phyloP scores from a whole-genome alignment of 1,139 yeast species.

The Geotrichum armillariae region DNA sequence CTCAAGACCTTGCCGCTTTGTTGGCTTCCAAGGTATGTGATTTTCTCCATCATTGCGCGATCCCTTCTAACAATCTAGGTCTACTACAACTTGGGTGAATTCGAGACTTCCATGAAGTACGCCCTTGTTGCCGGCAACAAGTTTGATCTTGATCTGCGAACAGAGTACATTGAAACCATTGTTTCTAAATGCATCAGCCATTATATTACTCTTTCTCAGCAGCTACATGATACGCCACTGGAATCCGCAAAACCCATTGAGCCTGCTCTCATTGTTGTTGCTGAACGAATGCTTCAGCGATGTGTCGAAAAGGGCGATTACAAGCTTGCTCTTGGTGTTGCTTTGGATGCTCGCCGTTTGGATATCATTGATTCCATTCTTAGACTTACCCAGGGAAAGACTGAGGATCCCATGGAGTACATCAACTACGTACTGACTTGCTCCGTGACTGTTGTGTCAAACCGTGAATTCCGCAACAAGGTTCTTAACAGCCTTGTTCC shows the following conservation, averaged over 20 bases:
- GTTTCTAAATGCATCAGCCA: slow-evolving; percentile 89
- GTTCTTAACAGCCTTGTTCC: slow-evolving; percentile 65
- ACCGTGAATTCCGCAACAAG: slow-evolving; percentile 62
- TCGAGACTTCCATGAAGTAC: slow-evolving; percentile 84
- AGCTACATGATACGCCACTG: slow-evolving; percentile 46
- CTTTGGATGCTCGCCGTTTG: slow-evolving; percentile 83
- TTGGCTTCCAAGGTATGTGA: slow-evolving; percentile 66
- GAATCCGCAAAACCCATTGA: slow-evolving; percentile 46
- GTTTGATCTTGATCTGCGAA: slow-evolving; percentile 65
- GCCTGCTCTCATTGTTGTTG: slow-evolving; percentile 62
- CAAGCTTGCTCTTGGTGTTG: slow-evolving; percentile 85
- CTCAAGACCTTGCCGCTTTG: slow-evolving; percentile 83
- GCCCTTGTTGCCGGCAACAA: slow-evolving; percentile 82
- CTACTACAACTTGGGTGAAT: slow-evolving; percentile 93
- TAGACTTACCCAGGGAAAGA: slow-evolving; percentile 41
- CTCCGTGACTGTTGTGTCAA: slow-evolving; percentile 63
- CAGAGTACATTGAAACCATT: slow-evolving; percentile 92
- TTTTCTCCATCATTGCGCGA: neutral
- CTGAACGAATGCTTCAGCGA: slow-evolving; percentile 82
- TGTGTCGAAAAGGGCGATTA: slow-evolving; percentile 72
- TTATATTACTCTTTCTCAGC: slow-evolving; percentile 67
- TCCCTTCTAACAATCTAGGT: slow-evolving; percentile 41
- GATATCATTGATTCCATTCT: slow-evolving; percentile 75
- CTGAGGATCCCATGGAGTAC: slow-evolving; percentile 49
- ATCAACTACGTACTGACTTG: slow-evolving; percentile 78